phyloP scores from a whole-genome alignment of 2,329 filamentous ascomycete genomes.

The Epichloe uncinata region DNA sequence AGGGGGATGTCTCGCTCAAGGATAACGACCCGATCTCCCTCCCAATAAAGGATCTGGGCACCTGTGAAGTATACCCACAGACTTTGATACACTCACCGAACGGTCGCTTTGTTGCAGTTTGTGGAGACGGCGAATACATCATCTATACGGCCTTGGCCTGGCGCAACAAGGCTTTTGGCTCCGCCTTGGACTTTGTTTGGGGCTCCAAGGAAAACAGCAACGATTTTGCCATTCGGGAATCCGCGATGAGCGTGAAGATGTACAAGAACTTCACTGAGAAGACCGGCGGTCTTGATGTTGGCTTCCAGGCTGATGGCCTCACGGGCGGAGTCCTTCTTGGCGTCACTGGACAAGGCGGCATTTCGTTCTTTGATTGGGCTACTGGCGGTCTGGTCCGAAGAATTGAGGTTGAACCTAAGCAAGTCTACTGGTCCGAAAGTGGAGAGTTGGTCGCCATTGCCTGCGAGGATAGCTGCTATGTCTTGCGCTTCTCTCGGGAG shows the following conservation, averaged over 20 bases:
- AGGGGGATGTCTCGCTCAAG: slow-evolving; percentile 68
- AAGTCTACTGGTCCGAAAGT: slow-evolving; percentile 94
- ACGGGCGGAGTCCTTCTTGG: slow-evolving; percentile 82
- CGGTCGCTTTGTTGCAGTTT: slow-evolving; percentile 66
- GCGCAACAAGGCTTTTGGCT: slow-evolving; percentile 95
- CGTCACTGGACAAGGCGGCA: slow-evolving; percentile 86
- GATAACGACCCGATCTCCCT: slow-evolving; percentile 79
- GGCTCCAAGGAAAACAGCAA: slow-evolving; percentile 95
- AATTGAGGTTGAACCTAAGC: slow-evolving; percentile 65
- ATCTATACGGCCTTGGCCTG: slow-evolving; percentile 95
- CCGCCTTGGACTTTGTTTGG: slow-evolving; percentile 93
- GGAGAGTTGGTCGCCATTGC: slow-evolving; percentile 87
- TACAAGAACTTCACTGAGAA: slow-evolving; percentile 98
- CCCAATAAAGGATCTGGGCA: slow-evolving; percentile 87
- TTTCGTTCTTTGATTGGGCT: slow-evolving; percentile 95
- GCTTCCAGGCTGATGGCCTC: slow-evolving; percentile 87
- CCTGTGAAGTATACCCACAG: slow-evolving; percentile 93
- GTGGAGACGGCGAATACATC: slow-evolving; percentile 96
- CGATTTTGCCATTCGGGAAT: slow-evolving; percentile 95
- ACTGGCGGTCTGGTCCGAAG: slow-evolving; percentile 77
- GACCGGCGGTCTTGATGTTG: slow-evolving; percentile 75
- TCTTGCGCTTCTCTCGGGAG: slow-evolving; percentile 82
- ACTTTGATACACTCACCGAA: slow-evolving; percentile 94
- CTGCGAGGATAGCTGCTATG: slow-evolving; percentile 91
- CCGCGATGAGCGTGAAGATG: slow-evolving; percentile 84